Percentiles rank a stretch among this genome's conserved stretches.
phyloP scores from a whole-genome alignment of 495 filamentous ascomycete genomes.

The Entonaema liquescens region DNA sequence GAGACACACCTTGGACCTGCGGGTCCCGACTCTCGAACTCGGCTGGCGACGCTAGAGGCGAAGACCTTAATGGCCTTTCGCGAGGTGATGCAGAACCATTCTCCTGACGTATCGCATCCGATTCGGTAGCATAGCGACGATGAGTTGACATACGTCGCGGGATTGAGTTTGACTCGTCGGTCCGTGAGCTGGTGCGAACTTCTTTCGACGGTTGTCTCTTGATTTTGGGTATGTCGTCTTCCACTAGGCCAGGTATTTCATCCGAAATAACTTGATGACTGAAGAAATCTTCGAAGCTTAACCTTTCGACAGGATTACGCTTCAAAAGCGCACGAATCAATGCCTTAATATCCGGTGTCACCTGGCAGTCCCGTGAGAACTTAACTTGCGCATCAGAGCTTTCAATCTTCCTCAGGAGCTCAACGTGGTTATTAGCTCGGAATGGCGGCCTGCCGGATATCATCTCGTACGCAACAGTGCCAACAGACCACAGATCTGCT shows the following conservation, averaged over 20 bases:
- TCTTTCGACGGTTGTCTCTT: slow-evolving; percentile 41
- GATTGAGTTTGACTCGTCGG: slow-evolving; percentile 41
- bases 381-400: slow-evolving; percentile 81
- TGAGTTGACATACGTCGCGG: slow-evolving; percentile 41
- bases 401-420: slow-evolving; percentile 90
- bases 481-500: slow-evolving; percentile 96
- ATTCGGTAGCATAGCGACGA: slow-evolving; percentile 45
- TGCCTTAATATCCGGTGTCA: slow-evolving; percentile 82
- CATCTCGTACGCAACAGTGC: slow-evolving; percentile 96
- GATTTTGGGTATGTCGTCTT: slow-evolving; percentile 70
- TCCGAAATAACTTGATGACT: slow-evolving; percentile 73
- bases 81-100: slow-evolving; percentile 44
- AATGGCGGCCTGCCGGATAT: slow-evolving; percentile 90
- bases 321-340: slow-evolving; percentile 83
- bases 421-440: slow-evolving; percentile 91
- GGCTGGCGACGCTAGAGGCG: slow-evolving; percentile 50
- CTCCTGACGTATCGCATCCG: slow-evolving; percentile 44
- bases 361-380: slow-evolving; percentile 76
- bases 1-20: slow-evolving; percentile 23
- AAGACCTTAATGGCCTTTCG: slow-evolving; percentile 49
- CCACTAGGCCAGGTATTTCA: slow-evolving; percentile 83
- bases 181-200: slow-evolving; percentile 34
- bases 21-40: slow-evolving; percentile 43
- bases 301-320: slow-evolving; percentile 81
- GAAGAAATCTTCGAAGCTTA: slow-evolving; percentile 87